A percentile compares a stretch with the other conserved stretches of the same genome.
phyloP scores from a whole-genome alignment of 306 rosid genomes.

The Fagus sylvatica region DNA sequence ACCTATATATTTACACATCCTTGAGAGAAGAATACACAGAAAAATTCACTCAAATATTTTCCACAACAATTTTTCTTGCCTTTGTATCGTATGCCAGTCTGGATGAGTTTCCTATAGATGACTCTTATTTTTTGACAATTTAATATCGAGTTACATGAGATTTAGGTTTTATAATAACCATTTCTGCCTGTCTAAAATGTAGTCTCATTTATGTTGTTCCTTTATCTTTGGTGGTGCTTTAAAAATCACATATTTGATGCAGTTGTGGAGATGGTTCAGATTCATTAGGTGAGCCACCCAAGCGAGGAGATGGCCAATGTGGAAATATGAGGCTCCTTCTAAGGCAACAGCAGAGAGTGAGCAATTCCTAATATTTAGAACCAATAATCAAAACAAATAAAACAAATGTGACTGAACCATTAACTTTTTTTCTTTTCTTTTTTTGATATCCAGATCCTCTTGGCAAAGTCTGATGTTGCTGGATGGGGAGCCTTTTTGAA shows the following conservation, averaged over 20 bases:
- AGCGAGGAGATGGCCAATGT: constrained; percentile 88
- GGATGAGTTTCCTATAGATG: neutral
- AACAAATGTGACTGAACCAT: constrained; percentile 20
- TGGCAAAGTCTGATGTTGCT: constrained; percentile 91
- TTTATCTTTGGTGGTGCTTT: constrained; percentile 8
- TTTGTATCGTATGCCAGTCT: neutral
- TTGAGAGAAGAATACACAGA: too few species aligned
- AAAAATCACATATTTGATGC: constrained; percentile 29
- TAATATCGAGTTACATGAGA: neutral
- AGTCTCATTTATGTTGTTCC: neutral
- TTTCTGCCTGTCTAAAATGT: neutral
- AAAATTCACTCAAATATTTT: too few species aligned
- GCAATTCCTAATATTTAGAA: constrained; percentile 29
- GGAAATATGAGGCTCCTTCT: constrained; percentile 99
- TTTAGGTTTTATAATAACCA: neutral
- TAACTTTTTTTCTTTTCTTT: constrained; percentile 11
- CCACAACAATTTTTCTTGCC: neutral
- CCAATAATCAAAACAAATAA: constrained; percentile 13
- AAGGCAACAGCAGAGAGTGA: constrained; percentile 94
- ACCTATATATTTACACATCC: too few species aligned
- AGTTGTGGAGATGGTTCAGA: constrained; percentile 94
- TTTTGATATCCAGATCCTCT: constrained; percentile 63
- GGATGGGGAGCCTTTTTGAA: constrained; percentile 99
- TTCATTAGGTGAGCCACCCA: constrained; percentile 81
- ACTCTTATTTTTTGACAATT: neutral